Conservation (phyloP, 2,329 filamentous ascomycete species). For the Fusarium subtropicale region DNA sequence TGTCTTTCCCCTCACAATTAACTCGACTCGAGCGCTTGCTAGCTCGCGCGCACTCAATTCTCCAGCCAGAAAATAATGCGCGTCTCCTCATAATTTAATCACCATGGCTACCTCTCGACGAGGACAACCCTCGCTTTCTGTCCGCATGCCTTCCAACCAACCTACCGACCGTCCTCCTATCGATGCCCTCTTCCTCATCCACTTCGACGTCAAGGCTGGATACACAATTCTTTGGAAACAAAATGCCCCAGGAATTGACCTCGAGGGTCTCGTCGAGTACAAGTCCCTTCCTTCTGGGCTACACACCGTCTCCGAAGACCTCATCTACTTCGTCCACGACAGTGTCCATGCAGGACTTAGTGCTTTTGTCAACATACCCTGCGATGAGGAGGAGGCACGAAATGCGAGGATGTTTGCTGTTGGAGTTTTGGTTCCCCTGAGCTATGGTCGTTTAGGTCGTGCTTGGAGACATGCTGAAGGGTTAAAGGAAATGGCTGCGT, state of each 20-base stretch:
- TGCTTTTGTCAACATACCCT: constrained; percentile 87
- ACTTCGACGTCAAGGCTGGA: constrained; percentile 92
- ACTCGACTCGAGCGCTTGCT: constrained; percentile 13
- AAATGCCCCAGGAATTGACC: constrained; percentile 73
- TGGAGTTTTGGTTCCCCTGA: constrained; percentile 86
- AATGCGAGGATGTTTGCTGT: constrained; percentile 95
- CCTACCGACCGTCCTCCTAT: constrained; percentile 56
- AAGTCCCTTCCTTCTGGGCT: constrained; percentile 94
- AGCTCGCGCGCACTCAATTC: constrained; percentile 8
- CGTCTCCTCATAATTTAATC: constrained; percentile 44
- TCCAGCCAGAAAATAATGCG: constrained; percentile 45
- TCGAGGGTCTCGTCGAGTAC: constrained; percentile 93
- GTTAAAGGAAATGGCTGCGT: constrained; percentile 80
- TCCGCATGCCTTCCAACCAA: constrained; percentile 50
- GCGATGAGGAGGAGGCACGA: constrained; percentile 78
- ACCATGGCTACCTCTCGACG: constrained; percentile 57
- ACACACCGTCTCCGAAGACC: constrained; percentile 87
- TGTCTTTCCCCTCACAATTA: constrained; percentile 4
- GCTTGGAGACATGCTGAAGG: constrained; percentile 88
- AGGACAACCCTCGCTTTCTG: constrained; percentile 55
- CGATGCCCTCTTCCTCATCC: constrained; percentile 86
- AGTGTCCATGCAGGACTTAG: constrained; percentile 85
- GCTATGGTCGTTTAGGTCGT: constrained; percentile 84
- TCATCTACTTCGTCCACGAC: constrained; percentile 93
- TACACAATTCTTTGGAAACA: constrained; percentile 93